Percentiles rank a stretch among this genome's conserved stretches.
Evolutionary conservation across 352 stramenopile genomes (phyloP).

Genomic region (Globisporangium perplexum): DNA sequence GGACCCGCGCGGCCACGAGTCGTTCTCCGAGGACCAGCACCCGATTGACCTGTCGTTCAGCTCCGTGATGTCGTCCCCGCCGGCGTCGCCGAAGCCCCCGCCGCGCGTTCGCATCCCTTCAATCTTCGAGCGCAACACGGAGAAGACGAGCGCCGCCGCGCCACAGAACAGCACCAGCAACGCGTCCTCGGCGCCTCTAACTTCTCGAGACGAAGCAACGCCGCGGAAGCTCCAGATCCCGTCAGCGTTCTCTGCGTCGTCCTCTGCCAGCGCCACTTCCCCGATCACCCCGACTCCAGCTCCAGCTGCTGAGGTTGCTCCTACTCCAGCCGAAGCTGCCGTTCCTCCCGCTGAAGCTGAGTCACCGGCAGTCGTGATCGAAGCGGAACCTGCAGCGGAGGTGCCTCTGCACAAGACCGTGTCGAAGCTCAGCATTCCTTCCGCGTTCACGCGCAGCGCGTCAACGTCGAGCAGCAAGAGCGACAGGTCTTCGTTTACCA

Average conservation of each 20-base stretch:
- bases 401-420: slow-evolving; percentile 33
- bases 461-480: slow-evolving; percentile 24
- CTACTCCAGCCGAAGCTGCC: not conserved
- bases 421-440: slow-evolving; percentile 54
- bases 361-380: too few relatives aligned
- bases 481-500: slow-evolving; percentile 5
- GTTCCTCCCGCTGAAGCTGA: not conserved
- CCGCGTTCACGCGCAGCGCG: slow-evolving; percentile 38
- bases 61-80: slow-evolving; percentile 12
- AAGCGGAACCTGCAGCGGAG: slow-evolving; percentile 5
- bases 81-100: slow-evolving; percentile 14
- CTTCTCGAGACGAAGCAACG: slow-evolving; percentile 19
- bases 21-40: slow-evolving; percentile 8
- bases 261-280: not conserved
- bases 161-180: slow-evolving; percentile 15
- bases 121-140: slow-evolving; percentile 39
- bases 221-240: slow-evolving; percentile 15
- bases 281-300: not conserved
- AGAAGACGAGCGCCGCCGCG: slow-evolving; percentile 5
- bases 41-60: slow-evolving; percentile 10
- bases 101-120: slow-evolving; percentile 45
- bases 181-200: slow-evolving; percentile 20
- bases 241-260: slow-evolving; percentile 10
- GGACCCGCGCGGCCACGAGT: slow-evolving; percentile 13
- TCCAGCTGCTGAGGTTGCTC: not conserved